Conservation (phyloP, 495 filamentous ascomycete genomes). For the Haplographium delicatum region DNA sequence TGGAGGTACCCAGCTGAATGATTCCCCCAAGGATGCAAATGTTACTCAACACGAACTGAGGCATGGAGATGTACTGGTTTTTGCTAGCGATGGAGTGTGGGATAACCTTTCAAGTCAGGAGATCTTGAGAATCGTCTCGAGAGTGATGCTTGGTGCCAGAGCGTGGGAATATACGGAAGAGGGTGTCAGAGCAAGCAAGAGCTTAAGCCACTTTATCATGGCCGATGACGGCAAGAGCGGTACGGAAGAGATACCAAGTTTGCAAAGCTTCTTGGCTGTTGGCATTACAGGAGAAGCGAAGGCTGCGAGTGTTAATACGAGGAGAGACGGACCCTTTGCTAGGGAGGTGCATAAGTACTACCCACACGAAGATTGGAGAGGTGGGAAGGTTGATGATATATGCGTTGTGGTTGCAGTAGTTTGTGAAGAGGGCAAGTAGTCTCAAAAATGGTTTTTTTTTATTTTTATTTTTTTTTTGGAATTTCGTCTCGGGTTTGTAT, state of each 20-base stretch:
- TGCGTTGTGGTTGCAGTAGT: slow-evolving; percentile 72
- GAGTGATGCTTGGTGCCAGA: slow-evolving; percentile 62
- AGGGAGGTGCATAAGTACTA: slow-evolving; percentile 85
- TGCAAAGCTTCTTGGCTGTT: slow-evolving; percentile 74
- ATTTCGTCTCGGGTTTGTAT: not conserved
- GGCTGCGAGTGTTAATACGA: slow-evolving; percentile 68
- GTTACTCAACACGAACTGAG: slow-evolving; percentile 67
- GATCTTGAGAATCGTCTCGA: slow-evolving; percentile 70
- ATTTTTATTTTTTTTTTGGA: too few relatives aligned
- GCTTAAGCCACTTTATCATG: slow-evolving; percentile 46
- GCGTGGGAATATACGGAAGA: slow-evolving; percentile 65
- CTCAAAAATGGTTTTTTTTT: too few relatives aligned
- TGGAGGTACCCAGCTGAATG: slow-evolving; percentile 72
- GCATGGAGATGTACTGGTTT: slow-evolving; percentile 86
- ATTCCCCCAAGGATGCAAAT: slow-evolving; percentile 79
- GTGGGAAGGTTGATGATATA: slow-evolving; percentile 91
- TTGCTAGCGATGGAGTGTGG: slow-evolving; percentile 94
- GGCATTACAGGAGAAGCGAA: slow-evolving; percentile 79
- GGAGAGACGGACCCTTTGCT: slow-evolving; percentile 85
- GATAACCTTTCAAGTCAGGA: slow-evolving; percentile 93
- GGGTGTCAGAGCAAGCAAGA: slow-evolving; percentile 52
- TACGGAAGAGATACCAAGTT: slow-evolving; percentile 31
- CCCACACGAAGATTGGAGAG: slow-evolving; percentile 74
- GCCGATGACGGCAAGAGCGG: slow-evolving; percentile 28
- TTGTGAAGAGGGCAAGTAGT: slow-evolving; percentile 41